A percentile compares a stretch with the other conserved stretches of the same genome.
Evolutionary conservation across 73 alveolate genomes (phyloP).

Genomic region (Uronychia setigera): DNA sequence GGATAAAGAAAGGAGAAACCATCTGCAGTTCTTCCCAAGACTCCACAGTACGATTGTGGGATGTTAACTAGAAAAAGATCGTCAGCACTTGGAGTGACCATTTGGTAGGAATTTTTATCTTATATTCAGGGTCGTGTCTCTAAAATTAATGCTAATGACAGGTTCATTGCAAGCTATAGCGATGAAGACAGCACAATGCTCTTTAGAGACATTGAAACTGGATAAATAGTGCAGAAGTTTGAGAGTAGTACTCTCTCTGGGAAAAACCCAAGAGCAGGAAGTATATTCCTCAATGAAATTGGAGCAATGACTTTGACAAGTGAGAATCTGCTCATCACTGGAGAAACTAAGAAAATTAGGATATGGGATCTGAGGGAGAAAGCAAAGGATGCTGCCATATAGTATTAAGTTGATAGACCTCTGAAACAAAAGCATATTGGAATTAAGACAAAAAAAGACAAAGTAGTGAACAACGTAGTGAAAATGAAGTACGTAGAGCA

Average conservation of each 20-base stretch:
- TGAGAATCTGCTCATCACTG: conserved; percentile 30
- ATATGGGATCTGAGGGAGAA: conserved; percentile 62
- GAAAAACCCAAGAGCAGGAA: background rate
- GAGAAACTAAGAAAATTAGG: conserved; percentile 50
- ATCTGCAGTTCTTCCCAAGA: conserved; percentile 42
- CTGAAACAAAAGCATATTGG: background rate
- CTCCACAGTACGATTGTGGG: conserved; percentile 57
- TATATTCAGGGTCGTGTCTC: conserved; percentile 34
- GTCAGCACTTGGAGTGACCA: background rate
- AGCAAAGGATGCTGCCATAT: conserved; percentile 1
- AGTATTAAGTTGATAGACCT: background rate
- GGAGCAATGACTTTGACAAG: conserved; percentile 13
- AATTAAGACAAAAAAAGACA: conserved; percentile 4
- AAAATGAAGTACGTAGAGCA: conserved; percentile 21
- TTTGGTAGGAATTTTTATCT: background rate
- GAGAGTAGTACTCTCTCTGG: conserved; percentile 4
- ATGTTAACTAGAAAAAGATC: conserved; percentile 18
- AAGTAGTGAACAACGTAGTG: conserved; percentile 27
- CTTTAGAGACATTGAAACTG: conserved; percentile 36
- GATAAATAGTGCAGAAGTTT: background rate
- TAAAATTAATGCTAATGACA: conserved; percentile 24
- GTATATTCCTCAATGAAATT: conserved; percentile 18
- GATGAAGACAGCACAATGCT: conserved; percentile 28
- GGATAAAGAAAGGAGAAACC: background rate
- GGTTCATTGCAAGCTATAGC: conserved; percentile 40